Evolutionary conservation across 2,329 filamentous ascomycete genomes (phyloP).

Genomic region (Botrytis porri): DNA sequence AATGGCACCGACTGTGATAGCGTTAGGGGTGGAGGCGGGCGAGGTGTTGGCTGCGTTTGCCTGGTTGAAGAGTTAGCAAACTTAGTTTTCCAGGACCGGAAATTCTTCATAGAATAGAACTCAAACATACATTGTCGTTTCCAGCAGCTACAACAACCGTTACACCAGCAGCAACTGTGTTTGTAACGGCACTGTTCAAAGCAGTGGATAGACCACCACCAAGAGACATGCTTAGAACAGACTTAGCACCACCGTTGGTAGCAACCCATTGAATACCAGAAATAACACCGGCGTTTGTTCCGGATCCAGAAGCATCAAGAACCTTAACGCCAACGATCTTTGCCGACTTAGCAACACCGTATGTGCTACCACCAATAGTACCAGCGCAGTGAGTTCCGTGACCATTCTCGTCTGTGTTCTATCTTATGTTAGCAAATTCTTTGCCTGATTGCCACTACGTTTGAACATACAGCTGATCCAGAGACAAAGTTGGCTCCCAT

Average conservation of each 20-base stretch:
- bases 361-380: slow-evolving; percentile 39
- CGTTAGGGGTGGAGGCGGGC: slow-evolving; percentile 47
- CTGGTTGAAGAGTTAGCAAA: neutral
- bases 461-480: slow-evolving; percentile 30
- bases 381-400: slow-evolving; percentile 46
- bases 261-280: slow-evolving; percentile 41
- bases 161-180: slow-evolving; percentile 47
- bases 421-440: slow-evolving; percentile 11
- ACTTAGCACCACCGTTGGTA: slow-evolving; percentile 28
- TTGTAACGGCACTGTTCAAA: slow-evolving; percentile 50
- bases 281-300: slow-evolving; percentile 40
- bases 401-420: slow-evolving; percentile 41
- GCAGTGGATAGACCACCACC: slow-evolving; percentile 46
- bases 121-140: slow-evolving; percentile 42
- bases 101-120: neutral
- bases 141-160: slow-evolving; percentile 55
- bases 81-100: too few species aligned
- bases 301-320: slow-evolving; percentile 36
- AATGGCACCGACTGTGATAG: slow-evolving; percentile 53
- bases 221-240: slow-evolving; percentile 56
- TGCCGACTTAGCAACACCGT: slow-evolving; percentile 43
- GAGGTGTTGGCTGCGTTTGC: slow-evolving; percentile 44
- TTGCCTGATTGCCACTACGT: neutral
- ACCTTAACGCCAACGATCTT: slow-evolving; percentile 44
- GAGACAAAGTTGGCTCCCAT: slow-evolving; percentile 38